phyloP scores from a whole-genome alignment of 768 basidiomycete genomes.

The Cystobasidium ongulense region DNA sequence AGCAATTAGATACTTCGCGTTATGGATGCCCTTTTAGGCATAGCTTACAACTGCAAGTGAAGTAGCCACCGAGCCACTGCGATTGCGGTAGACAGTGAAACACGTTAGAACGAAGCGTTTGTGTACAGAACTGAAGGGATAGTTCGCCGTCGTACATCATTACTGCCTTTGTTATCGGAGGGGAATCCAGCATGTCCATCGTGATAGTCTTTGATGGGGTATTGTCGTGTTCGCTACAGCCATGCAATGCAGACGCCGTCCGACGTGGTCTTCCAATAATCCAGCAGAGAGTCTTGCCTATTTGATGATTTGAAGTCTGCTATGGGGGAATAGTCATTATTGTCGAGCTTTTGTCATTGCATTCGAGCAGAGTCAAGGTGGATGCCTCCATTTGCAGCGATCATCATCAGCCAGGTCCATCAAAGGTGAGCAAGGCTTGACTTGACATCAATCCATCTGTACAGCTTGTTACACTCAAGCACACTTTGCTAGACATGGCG shows the following conservation, averaged over 20 bases:
- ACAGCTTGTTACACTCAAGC: neutral
- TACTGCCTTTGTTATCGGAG: conserved; percentile 39
- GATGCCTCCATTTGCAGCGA: neutral
- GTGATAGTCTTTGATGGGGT: neutral
- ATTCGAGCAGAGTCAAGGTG: neutral
- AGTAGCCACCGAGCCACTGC: conserved; percentile 37
- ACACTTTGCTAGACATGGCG: neutral
- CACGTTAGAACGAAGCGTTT: neutral
- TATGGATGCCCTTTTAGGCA: neutral
- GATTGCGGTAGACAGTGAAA: neutral
- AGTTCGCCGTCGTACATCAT: conserved; percentile 32
- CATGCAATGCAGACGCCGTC: too few relatives aligned
- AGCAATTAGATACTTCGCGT: conserved; percentile 22
- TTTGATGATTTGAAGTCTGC: too few relatives aligned
- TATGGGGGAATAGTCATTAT: neutral
- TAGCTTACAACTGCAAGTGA: conserved; percentile 36
- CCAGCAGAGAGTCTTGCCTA: too few relatives aligned
- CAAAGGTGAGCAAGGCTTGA: too few relatives aligned
- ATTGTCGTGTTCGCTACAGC: neutral
- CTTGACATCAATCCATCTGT: neutral
- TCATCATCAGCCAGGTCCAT: neutral
- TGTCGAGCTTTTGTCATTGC: too few relatives aligned
- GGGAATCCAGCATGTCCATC: conserved; percentile 36
- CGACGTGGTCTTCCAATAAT: too few relatives aligned
- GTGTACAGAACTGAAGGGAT: neutral